Conservation (phyloP, 345 rosid genomes). For the Heritiera littoralis region DNA sequence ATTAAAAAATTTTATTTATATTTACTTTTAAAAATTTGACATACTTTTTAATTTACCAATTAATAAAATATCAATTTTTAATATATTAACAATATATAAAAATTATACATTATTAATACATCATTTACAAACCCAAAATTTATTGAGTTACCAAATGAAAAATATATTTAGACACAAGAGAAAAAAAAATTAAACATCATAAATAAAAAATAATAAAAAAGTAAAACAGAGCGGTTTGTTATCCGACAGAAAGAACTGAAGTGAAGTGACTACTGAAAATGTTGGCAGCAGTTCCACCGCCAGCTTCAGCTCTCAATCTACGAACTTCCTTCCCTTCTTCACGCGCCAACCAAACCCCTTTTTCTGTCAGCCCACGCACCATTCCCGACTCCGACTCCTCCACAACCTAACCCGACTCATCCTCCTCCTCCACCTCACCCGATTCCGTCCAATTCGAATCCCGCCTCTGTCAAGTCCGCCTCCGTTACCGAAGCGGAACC, state of each 20-base stretch:
- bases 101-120: too few relatives aligned
- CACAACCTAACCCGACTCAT: slow-evolving; percentile 42
- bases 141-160: too few relatives aligned
- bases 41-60: too few relatives aligned
- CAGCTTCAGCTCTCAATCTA: not conserved
- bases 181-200: too few relatives aligned
- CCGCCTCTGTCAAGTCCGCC: slow-evolving; percentile 65
- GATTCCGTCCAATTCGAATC: slow-evolving; percentile 58
- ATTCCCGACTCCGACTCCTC: slow-evolving; percentile 54
- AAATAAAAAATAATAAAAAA: too few relatives aligned
- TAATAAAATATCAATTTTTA: too few relatives aligned
- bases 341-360: slow-evolving; percentile 23
- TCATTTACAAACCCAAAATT: too few relatives aligned
- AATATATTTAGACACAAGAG: too few relatives aligned
- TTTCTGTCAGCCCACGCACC: slow-evolving; percentile 44
- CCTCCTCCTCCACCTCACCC: slow-evolving; percentile 33
- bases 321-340: slow-evolving; percentile 29
- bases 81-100: too few relatives aligned
- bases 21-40: too few relatives aligned
- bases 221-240: not conserved
- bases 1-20: too few relatives aligned
- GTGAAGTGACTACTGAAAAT: not conserved
- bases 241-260: not conserved
- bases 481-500: slow-evolving; percentile 65
- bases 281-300: slow-evolving; percentile 9